Evolutionary conservation across 768 basidiomycete genomes (phyloP).

Genomic region (Gloeophyllum trabeum): DNA sequence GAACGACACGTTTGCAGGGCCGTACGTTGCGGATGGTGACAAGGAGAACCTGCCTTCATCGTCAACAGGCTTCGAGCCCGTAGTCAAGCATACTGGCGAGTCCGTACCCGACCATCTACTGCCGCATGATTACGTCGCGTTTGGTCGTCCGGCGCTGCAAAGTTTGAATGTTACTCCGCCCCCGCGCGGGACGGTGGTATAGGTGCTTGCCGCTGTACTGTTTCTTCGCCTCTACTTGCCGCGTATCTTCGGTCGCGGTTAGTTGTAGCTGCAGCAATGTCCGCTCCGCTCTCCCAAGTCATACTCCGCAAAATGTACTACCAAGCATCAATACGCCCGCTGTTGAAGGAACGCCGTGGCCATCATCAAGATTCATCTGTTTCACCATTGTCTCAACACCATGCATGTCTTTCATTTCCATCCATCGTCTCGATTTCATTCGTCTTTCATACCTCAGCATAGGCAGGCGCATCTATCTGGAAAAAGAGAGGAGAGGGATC

Average conservation of each 20-base stretch:
- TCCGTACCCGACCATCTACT: conserved; percentile 64
- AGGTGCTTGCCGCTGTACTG: no score
- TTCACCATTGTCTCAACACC: conserved; percentile 53
- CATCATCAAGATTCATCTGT: conserved; percentile 30
- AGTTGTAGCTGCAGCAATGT: no score
- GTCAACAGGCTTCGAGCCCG: conserved; percentile 50
- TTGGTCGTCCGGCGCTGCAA: conserved; percentile 70
- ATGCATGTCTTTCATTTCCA: conserved; percentile 33
- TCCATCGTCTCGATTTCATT: neutral
- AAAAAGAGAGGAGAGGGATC: neutral
- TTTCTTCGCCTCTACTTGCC: no score
- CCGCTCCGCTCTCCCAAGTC: no score
- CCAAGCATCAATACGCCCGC: conserved; percentile 52
- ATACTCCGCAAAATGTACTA: conserved; percentile 76
- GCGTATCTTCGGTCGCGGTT: no score
- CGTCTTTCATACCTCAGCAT: neutral
- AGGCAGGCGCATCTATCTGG: neutral
- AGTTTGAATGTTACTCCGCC: conserved; percentile 65
- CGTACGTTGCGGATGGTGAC: conserved; percentile 55
- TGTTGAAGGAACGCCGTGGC: conserved; percentile 42
- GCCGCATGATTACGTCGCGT: conserved; percentile 72
- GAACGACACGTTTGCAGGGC: conserved; percentile 41
- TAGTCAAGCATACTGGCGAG: conserved; percentile 58
- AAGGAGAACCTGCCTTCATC: conserved; percentile 66
- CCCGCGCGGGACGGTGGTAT: conserved; percentile 46